Conservation (phyloP, 1,284 basidiomycete species). For the Cryptococcus sp. region DNA sequence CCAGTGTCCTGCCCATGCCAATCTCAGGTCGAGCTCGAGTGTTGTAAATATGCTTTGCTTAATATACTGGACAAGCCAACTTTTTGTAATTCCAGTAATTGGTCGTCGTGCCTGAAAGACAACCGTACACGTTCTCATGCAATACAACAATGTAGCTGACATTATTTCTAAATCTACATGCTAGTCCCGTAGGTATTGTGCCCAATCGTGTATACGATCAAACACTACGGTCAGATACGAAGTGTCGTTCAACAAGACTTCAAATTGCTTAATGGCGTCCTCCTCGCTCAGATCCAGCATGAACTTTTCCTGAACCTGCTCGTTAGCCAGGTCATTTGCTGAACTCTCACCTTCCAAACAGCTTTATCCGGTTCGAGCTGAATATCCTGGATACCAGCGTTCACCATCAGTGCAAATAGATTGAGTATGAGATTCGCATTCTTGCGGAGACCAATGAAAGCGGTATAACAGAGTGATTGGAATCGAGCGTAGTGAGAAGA, state of each 20-base stretch:
- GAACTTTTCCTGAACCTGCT: conserved; percentile 95
- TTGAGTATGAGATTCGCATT: conserved; percentile 98
- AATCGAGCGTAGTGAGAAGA: conserved; percentile 90
- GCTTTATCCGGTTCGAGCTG: conserved; percentile 65
- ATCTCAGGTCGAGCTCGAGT: too few relatives aligned
- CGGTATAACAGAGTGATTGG: conserved; percentile 93
- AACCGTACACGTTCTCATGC: neutral
- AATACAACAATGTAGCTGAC: too few relatives aligned
- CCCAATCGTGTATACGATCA: conserved; percentile 71
- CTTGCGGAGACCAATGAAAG: conserved; percentile 91
- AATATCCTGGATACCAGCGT: conserved; percentile 97
- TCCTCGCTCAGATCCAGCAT: conserved; percentile 88
- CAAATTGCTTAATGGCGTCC: conserved; percentile 95
- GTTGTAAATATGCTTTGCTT: too few relatives aligned
- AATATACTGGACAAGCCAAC: neutral
- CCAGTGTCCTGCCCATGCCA: conserved; percentile 9
- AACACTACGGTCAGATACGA: conserved; percentile 90
- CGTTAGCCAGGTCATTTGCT: conserved; percentile 45
- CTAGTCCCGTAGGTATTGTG: conserved; percentile 44
- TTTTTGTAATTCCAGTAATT: neutral
- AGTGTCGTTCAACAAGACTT: conserved; percentile 87
- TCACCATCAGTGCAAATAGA: conserved; percentile 93
- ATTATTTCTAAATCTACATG: neutral
- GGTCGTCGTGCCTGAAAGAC: neutral
- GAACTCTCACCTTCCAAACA: conserved; percentile 52